A percentile compares a stretch with the other conserved stretches of the same genome.
phyloP scores from a whole-genome alignment of 495 filamentous ascomycete genomes.

The Aspergillus egyptiacus region DNA sequence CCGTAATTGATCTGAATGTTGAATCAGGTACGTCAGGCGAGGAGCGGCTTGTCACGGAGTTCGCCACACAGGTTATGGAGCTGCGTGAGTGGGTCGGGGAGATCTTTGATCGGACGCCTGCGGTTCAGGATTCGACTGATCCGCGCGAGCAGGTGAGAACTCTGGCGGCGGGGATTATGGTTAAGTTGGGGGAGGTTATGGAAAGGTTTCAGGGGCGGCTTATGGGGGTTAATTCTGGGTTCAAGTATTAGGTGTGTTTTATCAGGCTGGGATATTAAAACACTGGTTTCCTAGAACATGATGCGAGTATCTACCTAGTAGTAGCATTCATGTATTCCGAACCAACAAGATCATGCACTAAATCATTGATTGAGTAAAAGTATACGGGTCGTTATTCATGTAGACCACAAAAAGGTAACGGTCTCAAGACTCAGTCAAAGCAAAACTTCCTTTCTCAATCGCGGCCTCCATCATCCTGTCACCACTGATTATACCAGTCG shows the following conservation, averaged over 20 bases:
- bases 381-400: background rate
- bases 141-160: slow-evolving; percentile 37
- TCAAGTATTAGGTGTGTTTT: slow-evolving; percentile 37
- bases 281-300: background rate
- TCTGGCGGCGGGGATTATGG: slow-evolving; percentile 75
- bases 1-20: slow-evolving; percentile 76
- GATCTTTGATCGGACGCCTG: slow-evolving; percentile 57
- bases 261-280: slow-evolving; percentile 32
- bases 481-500: slow-evolving; percentile 86
- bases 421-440: slow-evolving; percentile 17
- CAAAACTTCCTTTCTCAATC: slow-evolving; percentile 67
- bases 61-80: slow-evolving; percentile 36
- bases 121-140: slow-evolving; percentile 45
- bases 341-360: too few species aligned
- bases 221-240: slow-evolving; percentile 48
- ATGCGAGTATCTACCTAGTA: background rate
- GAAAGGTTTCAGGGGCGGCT: slow-evolving; percentile 67
- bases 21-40: slow-evolving; percentile 50
- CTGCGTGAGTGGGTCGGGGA: slow-evolving; percentile 45
- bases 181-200: slow-evolving; percentile 70
- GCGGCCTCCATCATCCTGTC: slow-evolving; percentile 84
- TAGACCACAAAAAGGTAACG: background rate
- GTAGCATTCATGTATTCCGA: too few species aligned
- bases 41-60: slow-evolving; percentile 59
- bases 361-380: too few species aligned